phyloP scores from a whole-genome alignment of 768 basidiomycete genomes.

The Baorangia bicolor region DNA sequence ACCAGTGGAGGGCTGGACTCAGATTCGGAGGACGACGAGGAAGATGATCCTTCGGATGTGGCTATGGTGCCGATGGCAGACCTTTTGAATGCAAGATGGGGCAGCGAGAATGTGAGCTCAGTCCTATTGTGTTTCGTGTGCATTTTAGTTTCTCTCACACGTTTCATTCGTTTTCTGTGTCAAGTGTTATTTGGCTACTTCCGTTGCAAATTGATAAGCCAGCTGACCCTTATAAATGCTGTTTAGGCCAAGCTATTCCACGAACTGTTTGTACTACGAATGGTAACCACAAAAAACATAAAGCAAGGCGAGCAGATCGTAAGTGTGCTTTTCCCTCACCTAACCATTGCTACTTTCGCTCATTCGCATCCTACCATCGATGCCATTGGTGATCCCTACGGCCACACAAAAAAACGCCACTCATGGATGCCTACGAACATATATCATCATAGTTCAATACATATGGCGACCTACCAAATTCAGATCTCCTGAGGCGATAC shows the following conservation, averaged over 20 bases:
- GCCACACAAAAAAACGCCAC: background rate
- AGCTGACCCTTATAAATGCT: background rate
- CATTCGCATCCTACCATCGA: background rate
- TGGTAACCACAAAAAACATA: constrained; percentile 79
- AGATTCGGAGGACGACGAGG: constrained; percentile 43
- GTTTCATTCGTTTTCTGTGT: background rate
- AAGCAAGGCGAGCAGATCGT: constrained; percentile 85
- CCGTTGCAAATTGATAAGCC: background rate
- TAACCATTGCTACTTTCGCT: background rate
- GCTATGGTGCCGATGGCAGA: constrained; percentile 98
- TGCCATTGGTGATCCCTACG: too few relatives aligned
- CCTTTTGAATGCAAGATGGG: constrained; percentile 88
- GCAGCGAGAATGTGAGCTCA: constrained; percentile 74
- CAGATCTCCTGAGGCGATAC: constrained; percentile 90
- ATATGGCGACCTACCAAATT: constrained; percentile 90
- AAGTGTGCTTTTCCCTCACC: constrained; percentile 26
- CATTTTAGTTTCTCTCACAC: background rate
- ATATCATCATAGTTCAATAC: constrained; percentile 76
- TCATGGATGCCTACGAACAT: background rate
- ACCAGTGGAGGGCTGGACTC: constrained; percentile 36
- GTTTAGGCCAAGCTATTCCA: constrained; percentile 81
- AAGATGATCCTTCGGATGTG: constrained; percentile 61
- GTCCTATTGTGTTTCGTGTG: background rate
- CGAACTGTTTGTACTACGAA: constrained; percentile 66
- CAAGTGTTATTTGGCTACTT: background rate